These are phyloP conservation scores for Ceratorhiza oryzae-sativae DNA, from an alignment of 1,284 basidiomycete genomes.

Conservation along the genomic window DNA sequence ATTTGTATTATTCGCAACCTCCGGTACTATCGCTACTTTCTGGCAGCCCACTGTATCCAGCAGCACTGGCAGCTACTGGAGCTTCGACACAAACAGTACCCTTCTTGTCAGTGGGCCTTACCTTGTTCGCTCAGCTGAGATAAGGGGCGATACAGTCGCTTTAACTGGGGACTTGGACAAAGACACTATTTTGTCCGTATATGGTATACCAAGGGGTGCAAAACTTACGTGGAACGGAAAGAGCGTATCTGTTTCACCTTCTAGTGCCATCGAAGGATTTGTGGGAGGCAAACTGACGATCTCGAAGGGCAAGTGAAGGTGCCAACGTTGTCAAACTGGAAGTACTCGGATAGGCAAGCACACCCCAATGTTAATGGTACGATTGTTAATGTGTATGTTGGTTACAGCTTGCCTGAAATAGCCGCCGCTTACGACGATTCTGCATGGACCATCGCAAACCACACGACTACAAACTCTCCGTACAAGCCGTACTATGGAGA, in stretches of 20 bases:
- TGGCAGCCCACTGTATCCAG: slow-evolving; percentile 24
- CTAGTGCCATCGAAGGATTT: slow-evolving; percentile 21
- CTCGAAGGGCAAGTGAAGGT: slow-evolving; percentile 28
- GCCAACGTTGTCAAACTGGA: slow-evolving; percentile 63
- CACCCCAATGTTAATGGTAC: no score
- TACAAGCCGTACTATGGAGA: slow-evolving; percentile 68
- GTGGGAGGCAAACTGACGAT: slow-evolving; percentile 12
- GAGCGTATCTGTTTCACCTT: slow-evolving; percentile 27
- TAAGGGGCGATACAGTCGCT: slow-evolving; percentile 50
- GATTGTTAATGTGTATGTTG: not conserved
- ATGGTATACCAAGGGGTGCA: slow-evolving; percentile 59
- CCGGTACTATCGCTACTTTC: slow-evolving; percentile 13
- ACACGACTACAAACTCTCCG: slow-evolving; percentile 73
- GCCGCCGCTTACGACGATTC: slow-evolving; percentile 62
- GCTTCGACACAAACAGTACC: slow-evolving; percentile 59
- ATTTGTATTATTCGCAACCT: slow-evolving; percentile 26
- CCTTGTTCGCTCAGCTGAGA: slow-evolving; percentile 59
- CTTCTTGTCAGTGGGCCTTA: slow-evolving; percentile 64
- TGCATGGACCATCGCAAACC: slow-evolving; percentile 69
- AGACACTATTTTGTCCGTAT: slow-evolving; percentile 57
- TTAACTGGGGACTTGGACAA: slow-evolving; percentile 58
- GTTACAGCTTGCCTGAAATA: slow-evolving; percentile 67
- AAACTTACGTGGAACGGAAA: slow-evolving; percentile 73
- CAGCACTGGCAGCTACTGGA: slow-evolving; percentile 54
- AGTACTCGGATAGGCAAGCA: slow-evolving; percentile 59